A percentile compares a stretch with the other conserved stretches of the same genome.
Conservation (phyloP, 805 yeast species). For the Ogataea naganishii region DNA sequence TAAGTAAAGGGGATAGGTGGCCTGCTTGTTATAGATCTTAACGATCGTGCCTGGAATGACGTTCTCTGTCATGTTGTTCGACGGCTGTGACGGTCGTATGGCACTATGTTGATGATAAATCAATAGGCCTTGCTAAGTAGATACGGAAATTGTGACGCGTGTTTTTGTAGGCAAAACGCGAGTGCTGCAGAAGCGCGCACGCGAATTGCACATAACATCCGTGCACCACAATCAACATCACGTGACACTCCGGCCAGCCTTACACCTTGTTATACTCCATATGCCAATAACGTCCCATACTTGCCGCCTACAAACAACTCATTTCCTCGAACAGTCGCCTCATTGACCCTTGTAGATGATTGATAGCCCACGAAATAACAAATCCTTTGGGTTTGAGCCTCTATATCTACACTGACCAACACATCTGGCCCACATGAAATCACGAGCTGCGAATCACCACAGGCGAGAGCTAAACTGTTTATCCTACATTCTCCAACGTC, state of each 20-base stretch:
- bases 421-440: slow-evolving; percentile 1
- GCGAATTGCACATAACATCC: too few species aligned
- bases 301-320: slow-evolving; percentile 2
- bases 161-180: too few species aligned
- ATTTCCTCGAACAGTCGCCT: not conserved
- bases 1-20: slow-evolving; percentile 4
- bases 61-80: not conserved
- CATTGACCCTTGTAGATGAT: slow-evolving; percentile 1
- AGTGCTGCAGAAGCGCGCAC: too few species aligned
- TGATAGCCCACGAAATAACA: slow-evolving; percentile 3
- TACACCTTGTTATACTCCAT: too few species aligned
- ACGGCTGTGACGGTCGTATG: too few species aligned
- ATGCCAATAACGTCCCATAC: slow-evolving; percentile 1
- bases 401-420: not conserved
- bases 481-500: slow-evolving; percentile 1
- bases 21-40: slow-evolving; percentile 12
- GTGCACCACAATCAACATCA: too few species aligned
- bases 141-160: too few species aligned
- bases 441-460: not conserved
- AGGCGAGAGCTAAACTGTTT: not conserved
- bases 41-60: slow-evolving; percentile 13
- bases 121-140: too few species aligned
- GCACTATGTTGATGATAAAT: too few species aligned
- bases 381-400: not conserved
- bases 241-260: too few species aligned